Base-by-base conservation (phyloP, 2,329 filamentous ascomycete species). In the Ambrosiella cleistominuta region DNA sequence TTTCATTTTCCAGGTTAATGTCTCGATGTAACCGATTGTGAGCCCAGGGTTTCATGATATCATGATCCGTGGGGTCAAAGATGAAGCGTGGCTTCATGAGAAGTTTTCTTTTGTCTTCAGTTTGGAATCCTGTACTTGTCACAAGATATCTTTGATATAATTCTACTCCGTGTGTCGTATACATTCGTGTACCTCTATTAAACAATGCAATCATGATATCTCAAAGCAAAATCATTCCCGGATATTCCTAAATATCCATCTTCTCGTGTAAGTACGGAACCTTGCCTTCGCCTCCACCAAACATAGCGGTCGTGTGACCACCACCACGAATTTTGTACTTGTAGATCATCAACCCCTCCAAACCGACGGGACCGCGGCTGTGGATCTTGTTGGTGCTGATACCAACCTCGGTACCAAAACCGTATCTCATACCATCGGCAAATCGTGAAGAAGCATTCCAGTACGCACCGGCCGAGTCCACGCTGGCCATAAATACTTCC, bases 351-450 rank as follows among this genome's bases (percentile, higher is more conserved):
- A 98, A 71, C 0, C 93, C 93, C 67, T 97, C 93, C 56, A 98
- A 73, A 1, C 93, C 93, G 5, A 98, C 93, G 0, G 93, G 93
- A 0, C 93, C 93, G 55, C 93, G 77, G 1, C 88, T 86, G 68
- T 98, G 93, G 63, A 98, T 95, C 75, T 97, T 98, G 75, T 96
- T 98, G 54, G 93, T 98, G 72, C 87, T 94, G 71, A 98, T 97
- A 57, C 93, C 93, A 27, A 98, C 93, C 72, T 98, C 93, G 0
- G 93, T 97, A 53, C 93, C 93, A 70, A 98, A 98, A 7, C 93
- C 93, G 68, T 94, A 97, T 47, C 93, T 79, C 86, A 95, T 96
- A 7, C 93, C 93, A 69, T 98, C 93, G 5, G 90, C 89, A 72
- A 98, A 91, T 55, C 93, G 81, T 7, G 88, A 95, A 27, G 88